Conservation (phyloP, 106 monocot species). For the Dendrobium chrysotoxum region DNA sequence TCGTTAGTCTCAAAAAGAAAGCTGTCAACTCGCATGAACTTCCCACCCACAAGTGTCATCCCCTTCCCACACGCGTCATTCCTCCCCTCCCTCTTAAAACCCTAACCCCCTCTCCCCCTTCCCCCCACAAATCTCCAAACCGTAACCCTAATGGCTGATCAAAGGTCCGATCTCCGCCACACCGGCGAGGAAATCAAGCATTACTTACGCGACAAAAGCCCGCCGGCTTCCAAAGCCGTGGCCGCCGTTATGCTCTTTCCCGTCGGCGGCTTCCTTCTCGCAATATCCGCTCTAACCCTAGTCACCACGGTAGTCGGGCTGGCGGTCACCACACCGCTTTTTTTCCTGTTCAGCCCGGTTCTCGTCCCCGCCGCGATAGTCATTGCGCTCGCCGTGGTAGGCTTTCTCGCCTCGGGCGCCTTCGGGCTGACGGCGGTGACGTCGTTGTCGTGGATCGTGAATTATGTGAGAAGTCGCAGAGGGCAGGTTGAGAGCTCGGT, state of each 20-base stretch:
- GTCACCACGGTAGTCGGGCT: conserved; percentile 35
- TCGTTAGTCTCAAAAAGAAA: not conserved
- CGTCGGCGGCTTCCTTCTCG: conserved; percentile 49
- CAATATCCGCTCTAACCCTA: conserved; percentile 31
- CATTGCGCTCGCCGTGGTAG: conserved; percentile 34
- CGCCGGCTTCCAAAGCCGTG: conserved; percentile 25
- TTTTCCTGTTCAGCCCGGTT: conserved; percentile 57
- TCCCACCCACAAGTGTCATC: not conserved
- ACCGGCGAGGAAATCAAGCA: conserved; percentile 9
- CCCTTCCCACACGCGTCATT: conserved; percentile 11
- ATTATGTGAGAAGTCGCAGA: conserved; percentile 11
- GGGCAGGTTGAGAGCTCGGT: not conserved
- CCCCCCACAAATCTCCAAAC: not conserved
- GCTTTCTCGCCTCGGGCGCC: conserved; percentile 46
- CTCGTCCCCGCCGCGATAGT: conserved; percentile 30
- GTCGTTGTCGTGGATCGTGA: conserved; percentile 31
- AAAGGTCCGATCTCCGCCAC: not conserved
- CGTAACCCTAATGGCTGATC: not conserved
- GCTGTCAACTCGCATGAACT: not conserved
- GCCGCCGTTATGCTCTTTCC: conserved; percentile 48
- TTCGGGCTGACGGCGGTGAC: conserved; percentile 40
- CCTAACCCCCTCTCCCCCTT: not conserved
- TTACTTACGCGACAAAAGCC: conserved; percentile 17
- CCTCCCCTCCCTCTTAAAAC: conserved; percentile 7
- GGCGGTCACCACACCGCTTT: conserved; percentile 30